phyloP scores from a whole-genome alignment of 768 basidiomycete species.

The Plicaturopsis crispa region DNA sequence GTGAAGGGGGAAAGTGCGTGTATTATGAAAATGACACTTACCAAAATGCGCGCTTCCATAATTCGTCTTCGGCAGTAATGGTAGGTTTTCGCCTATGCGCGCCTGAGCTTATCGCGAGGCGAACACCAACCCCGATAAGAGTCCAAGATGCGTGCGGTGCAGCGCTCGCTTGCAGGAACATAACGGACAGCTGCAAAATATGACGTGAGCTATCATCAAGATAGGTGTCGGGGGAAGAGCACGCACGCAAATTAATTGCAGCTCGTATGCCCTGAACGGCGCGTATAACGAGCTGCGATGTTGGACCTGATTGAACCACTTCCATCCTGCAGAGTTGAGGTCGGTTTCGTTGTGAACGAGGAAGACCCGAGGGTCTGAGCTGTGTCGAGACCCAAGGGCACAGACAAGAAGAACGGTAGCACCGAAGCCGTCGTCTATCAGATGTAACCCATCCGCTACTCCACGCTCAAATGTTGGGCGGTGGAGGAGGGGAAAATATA shows the following conservation, averaged over 20 bases:
- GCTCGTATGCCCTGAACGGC: slow-evolving; percentile 64
- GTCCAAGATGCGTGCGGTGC: slow-evolving; percentile 50
- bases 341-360: slow-evolving; percentile 12
- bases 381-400: slow-evolving; percentile 38
- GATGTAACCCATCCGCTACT: slow-evolving; percentile 26
- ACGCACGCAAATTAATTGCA: slow-evolving; percentile 82
- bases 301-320: slow-evolving; percentile 35
- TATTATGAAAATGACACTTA: too few species aligned
- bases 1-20: too few species aligned
- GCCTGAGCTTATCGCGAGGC: slow-evolving; percentile 58
- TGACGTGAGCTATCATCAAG: too few species aligned
- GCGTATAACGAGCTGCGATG: too few species aligned
- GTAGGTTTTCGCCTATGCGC: slow-evolving; percentile 44
- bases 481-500: slow-evolving; percentile 40
- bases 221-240: too few species aligned
- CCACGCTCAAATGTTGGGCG: slow-evolving; percentile 37
- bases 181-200: slow-evolving; percentile 22
- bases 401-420: slow-evolving; percentile 40
- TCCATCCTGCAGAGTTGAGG: slow-evolving; percentile 34
- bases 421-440: slow-evolving; percentile 28
- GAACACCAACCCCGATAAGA: slow-evolving; percentile 47
- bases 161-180: slow-evolving; percentile 36
- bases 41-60: slow-evolving; percentile 57
- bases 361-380: slow-evolving; percentile 34
- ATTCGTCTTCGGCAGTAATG: slow-evolving; percentile 41